Percentiles rank a stretch among this genome's conserved stretches.
Conservation (phyloP, 345 rosid species). For the Luvunga scandens region DNA sequence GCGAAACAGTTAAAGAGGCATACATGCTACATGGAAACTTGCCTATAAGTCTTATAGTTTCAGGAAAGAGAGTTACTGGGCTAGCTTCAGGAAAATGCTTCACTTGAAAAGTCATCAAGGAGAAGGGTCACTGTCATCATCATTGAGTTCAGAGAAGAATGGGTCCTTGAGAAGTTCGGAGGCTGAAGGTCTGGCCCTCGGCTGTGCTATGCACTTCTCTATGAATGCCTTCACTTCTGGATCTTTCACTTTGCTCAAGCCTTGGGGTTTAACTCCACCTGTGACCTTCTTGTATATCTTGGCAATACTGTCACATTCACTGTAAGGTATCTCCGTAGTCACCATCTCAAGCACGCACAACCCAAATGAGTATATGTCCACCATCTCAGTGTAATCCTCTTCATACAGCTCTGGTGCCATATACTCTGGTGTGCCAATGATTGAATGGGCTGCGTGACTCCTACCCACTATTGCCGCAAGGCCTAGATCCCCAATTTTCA, state of each 20-base stretch:
- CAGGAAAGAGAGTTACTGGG: not conserved
- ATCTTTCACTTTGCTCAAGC: constrained; percentile 41
- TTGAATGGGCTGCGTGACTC: constrained; percentile 62
- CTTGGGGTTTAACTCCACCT: constrained; percentile 50
- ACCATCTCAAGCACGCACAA: constrained; percentile 72
- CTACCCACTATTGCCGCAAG: constrained; percentile 61
- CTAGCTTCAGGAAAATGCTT: not conserved
- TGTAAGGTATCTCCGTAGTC: constrained; percentile 66
- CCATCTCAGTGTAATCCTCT: constrained; percentile 72
- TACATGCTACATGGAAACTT: not conserved
- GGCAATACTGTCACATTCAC: constrained; percentile 65
- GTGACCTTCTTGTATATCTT: constrained; percentile 74
- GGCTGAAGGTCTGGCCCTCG: constrained; percentile 61
- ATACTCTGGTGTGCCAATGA: constrained; percentile 64
- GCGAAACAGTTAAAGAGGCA: not conserved
- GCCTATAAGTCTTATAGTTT: not conserved
- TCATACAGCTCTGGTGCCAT: constrained; percentile 76
- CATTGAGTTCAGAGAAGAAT: constrained; percentile 50
- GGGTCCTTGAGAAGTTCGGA: constrained; percentile 60
- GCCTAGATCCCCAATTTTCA: constrained; percentile 77
- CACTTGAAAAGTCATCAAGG: constrained; percentile 15
- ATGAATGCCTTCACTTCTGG: constrained; percentile 62
- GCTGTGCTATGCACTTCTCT: constrained; percentile 58
- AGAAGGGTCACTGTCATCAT: constrained; percentile 28
- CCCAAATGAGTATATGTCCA: constrained; percentile 66